phyloP scores from a whole-genome alignment of 495 filamentous ascomycete species.

The Xylaria venustula region DNA sequence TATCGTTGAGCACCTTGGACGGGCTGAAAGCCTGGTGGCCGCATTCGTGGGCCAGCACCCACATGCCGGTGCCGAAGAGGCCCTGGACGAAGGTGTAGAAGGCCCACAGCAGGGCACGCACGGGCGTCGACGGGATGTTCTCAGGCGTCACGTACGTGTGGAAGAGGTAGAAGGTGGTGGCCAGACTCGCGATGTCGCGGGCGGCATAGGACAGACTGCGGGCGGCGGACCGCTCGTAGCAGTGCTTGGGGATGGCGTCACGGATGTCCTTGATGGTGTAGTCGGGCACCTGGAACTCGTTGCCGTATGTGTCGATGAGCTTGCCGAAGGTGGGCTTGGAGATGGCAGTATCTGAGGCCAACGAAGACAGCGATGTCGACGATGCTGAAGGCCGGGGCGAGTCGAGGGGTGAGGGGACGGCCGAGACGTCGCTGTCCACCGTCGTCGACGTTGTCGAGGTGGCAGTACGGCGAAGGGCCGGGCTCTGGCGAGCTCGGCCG shows the following conservation, averaged over 20 bases:
- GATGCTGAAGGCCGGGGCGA: constrained; percentile 77
- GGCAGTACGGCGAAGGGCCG: constrained; percentile 38
- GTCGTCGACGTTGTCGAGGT: constrained; percentile 25
- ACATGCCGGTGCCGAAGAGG: constrained; percentile 74
- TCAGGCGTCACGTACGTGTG: constrained; percentile 61
- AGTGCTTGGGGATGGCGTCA: constrained; percentile 79
- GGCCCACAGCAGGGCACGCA: constrained; percentile 60
- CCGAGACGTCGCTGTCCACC: constrained; percentile 48
- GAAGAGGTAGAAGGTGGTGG: constrained; percentile 64
- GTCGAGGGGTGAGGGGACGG: constrained; percentile 62
- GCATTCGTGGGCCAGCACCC: constrained; percentile 87
- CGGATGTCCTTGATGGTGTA: constrained; percentile 79
- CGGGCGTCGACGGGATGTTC: constrained; percentile 57
- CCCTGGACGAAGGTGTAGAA: constrained; percentile 73
- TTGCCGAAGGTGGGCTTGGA: constrained; percentile 42
- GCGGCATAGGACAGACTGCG: constrained; percentile 64
- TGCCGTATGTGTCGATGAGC: constrained; percentile 71
- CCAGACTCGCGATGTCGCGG: constrained; percentile 65
- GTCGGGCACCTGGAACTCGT: constrained; percentile 71
- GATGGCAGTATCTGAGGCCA: constrained; percentile 60
- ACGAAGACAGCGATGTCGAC: constrained; percentile 85
- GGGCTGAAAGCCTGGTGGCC: constrained; percentile 85
- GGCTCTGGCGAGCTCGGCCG: constrained; percentile 37
- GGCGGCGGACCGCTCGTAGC: constrained; percentile 69
- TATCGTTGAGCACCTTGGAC: constrained; percentile 77